phyloP scores from a whole-genome alignment of 768 basidiomycete species.

The Infundibulicybe gibba region DNA sequence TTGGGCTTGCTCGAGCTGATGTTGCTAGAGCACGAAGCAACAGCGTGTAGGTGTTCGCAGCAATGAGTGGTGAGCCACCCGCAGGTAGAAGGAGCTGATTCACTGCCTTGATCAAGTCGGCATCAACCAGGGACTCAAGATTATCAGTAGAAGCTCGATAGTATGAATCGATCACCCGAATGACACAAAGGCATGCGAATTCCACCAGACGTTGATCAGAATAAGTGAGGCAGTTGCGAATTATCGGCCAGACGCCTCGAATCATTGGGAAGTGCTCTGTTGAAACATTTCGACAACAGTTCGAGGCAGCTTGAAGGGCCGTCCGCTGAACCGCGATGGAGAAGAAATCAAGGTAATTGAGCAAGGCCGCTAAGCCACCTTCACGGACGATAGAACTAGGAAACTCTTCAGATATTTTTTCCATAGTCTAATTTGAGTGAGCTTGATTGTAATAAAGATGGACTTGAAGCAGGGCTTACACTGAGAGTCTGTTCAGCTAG shows the following conservation, averaged over 20 bases:
- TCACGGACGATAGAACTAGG: slow-evolving; percentile 95
- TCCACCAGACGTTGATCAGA: slow-evolving; percentile 97
- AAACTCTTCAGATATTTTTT: slow-evolving; percentile 98
- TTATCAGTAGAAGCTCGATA: slow-evolving; percentile 81
- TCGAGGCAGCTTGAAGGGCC: slow-evolving; percentile 93
- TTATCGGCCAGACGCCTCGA: slow-evolving; percentile 85
- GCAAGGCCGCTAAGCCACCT: slow-evolving; percentile 87
- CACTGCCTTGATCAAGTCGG: slow-evolving; percentile 75
- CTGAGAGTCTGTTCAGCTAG: slow-evolving; percentile 97
- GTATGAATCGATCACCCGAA: slow-evolving; percentile 91
- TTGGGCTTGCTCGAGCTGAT: slow-evolving; percentile 83
- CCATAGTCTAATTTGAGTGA: slow-evolving; percentile 69
- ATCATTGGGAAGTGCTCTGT: slow-evolving; percentile 89
- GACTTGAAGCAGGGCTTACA: slow-evolving; percentile 49
- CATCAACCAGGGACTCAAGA: slow-evolving; percentile 82
- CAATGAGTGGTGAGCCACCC: slow-evolving; percentile 82
- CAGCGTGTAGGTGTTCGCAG: slow-evolving; percentile 84
- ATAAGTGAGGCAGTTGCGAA: slow-evolving; percentile 88
- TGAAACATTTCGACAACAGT: slow-evolving; percentile 92
- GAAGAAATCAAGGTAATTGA: slow-evolving; percentile 98
- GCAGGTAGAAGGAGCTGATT: slow-evolving; percentile 83
- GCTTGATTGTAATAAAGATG: slow-evolving; percentile 12
- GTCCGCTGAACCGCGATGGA: slow-evolving; percentile 97
- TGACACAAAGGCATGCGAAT: slow-evolving; percentile 92
- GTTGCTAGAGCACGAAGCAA: slow-evolving; percentile 85